Conservation (phyloP, 768 basidiomycete species). For the Sarcomyxa edulis region DNA sequence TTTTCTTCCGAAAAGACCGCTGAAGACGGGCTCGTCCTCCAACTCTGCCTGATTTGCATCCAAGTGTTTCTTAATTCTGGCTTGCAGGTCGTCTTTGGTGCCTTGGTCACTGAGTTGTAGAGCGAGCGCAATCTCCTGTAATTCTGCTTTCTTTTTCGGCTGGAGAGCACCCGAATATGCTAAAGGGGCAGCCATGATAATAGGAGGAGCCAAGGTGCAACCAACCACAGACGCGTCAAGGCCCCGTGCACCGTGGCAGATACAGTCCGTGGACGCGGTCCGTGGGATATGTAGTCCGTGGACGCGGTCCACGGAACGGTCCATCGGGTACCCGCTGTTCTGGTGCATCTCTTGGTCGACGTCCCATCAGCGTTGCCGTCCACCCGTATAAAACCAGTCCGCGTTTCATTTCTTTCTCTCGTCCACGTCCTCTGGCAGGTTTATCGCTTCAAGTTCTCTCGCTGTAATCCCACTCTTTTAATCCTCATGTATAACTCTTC, state of each 20-base stretch:
- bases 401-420: not conserved
- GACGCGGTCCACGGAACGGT: too few relatives aligned
- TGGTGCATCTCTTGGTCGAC: too few relatives aligned
- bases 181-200: slow-evolving; percentile 36
- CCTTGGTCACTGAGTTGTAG: slow-evolving; percentile 48
- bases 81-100: slow-evolving; percentile 58
- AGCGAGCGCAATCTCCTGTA: slow-evolving; percentile 54
- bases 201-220: too few relatives aligned
- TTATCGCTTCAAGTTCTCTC: slow-evolving; percentile 5
- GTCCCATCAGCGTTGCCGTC: too few relatives aligned
- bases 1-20: slow-evolving; percentile 49
- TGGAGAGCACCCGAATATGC: slow-evolving; percentile 48
- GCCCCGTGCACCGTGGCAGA: too few relatives aligned
- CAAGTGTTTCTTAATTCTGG: slow-evolving; percentile 59
- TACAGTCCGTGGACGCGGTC: too few relatives aligned
- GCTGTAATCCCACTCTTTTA: not conserved
- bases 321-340: too few relatives aligned
- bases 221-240: too few relatives aligned
- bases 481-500: slow-evolving; percentile 5
- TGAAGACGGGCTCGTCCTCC: slow-evolving; percentile 52
- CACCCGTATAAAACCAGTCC: too few relatives aligned
- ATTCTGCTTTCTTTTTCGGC: slow-evolving; percentile 65
- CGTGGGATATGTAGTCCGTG: too few relatives aligned
- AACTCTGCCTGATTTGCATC: slow-evolving; percentile 47
- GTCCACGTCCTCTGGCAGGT: slow-evolving; percentile 11